Base-by-base conservation (phyloP, 148 eudicot species). In the Beta vulgaris region DNA sequence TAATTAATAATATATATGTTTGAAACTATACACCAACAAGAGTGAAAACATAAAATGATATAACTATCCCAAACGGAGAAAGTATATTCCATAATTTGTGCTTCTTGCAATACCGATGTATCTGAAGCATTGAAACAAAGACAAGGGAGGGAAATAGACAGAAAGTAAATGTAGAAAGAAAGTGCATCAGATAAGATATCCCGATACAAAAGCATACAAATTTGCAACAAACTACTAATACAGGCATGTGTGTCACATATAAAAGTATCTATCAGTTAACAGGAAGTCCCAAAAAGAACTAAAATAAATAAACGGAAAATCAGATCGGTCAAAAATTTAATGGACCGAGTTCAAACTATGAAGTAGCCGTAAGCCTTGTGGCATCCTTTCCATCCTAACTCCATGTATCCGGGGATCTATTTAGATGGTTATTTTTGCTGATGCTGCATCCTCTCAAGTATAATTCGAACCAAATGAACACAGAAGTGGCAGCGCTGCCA, bases 371-470 rank as follows among this genome's bases (percentile, higher is more conserved):
- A 32, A 67, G 69, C 57, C 68, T 65, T 49, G 57, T 42, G 54
- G 59, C 66, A 53, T 53, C 75, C 72, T 73, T 72, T 74, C 70
- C 70, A 72, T 75, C 79, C 77, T 81, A 84, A 36, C 74, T 76
- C 63, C 82, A 67, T 63, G 42, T 81, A 74, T 62, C 76, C 63
- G 44, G 42, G 31, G 79, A 72, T 79, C 81, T 78, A 72, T 42
- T 43, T 76, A 51, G 74, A 83, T 74, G 73, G 64, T 80, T 73
- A 72, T 78, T 76, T 26, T 54, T n/a, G 39, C 31, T 63, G 58
- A 43, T 11, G 68, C 51, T 66, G 75, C 76, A 63, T 71, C 71
- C 72, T 63, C 75, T 51, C 76, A 18, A 39, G 31, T 23, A 66
- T 53, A 48, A 23, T 75, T 40, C 37, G n/a, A 44, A 55, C 53